phyloP scores from a whole-genome alignment of 2,329 filamentous ascomycete species.

The Microcera coccophila region DNA sequence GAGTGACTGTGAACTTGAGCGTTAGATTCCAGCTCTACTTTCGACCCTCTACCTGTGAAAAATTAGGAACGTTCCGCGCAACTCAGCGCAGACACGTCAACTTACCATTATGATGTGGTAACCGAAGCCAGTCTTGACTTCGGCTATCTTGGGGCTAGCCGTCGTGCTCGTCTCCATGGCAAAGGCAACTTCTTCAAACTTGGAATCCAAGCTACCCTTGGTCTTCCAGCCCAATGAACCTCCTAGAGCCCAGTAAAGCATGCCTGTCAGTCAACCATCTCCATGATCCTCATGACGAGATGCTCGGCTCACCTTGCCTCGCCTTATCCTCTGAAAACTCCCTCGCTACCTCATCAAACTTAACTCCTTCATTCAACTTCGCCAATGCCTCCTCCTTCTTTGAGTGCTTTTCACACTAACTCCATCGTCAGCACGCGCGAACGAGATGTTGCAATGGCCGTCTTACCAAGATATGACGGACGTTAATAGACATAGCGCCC shows the following conservation, averaged over 20 bases:
- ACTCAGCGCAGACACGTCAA: background rate
- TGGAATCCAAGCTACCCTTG: slow-evolving; percentile 61
- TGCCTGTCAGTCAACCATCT: slow-evolving; percentile 8
- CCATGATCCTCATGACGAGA: background rate
- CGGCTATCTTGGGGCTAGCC: slow-evolving; percentile 59
- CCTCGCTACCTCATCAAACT: slow-evolving; percentile 71
- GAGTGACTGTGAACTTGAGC: slow-evolving; percentile 8
- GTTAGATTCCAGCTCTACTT: slow-evolving; percentile 29
- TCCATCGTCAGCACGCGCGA: slow-evolving; percentile 9
- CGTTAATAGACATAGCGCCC: slow-evolving; percentile 67
- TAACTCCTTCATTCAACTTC: slow-evolving; percentile 62
- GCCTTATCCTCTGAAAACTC: slow-evolving; percentile 76
- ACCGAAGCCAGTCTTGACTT: slow-evolving; percentile 70
- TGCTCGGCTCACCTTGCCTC: slow-evolving; percentile 48
- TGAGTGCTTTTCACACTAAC: slow-evolving; percentile 67
- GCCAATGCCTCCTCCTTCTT: slow-evolving; percentile 73
- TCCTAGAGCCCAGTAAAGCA: slow-evolving; percentile 46
- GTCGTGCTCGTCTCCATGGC: slow-evolving; percentile 64
- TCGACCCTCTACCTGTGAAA: slow-evolving; percentile 37
- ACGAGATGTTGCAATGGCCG: background rate
- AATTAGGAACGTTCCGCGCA: background rate
- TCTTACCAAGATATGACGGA: slow-evolving; percentile 63
- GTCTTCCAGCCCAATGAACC: slow-evolving; percentile 71
- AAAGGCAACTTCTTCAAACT: slow-evolving; percentile 71
- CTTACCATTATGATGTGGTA: slow-evolving; percentile 78